A percentile compares a stretch with the other conserved stretches of the same genome.
Evolutionary conservation across 1,284 basidiomycete genomes (phyloP).

Genomic region (Apiotrichum brassicae): DNA sequence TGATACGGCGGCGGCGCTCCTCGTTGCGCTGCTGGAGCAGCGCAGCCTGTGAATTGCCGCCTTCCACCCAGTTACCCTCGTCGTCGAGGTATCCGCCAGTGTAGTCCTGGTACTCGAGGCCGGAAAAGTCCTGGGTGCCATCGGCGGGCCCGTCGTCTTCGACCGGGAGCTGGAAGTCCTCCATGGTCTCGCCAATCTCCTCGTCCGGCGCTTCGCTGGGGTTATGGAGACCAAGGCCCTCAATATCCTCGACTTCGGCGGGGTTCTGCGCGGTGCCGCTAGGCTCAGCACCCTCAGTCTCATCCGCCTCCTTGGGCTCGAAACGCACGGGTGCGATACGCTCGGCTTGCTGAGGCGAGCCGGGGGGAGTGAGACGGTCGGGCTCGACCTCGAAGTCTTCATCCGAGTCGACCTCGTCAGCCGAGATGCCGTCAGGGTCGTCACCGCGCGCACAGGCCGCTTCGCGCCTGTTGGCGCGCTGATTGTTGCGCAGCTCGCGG

Average conservation of each 20-base stretch:
- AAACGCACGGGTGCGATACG: constrained; percentile 14
- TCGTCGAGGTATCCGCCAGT: constrained; percentile 17
- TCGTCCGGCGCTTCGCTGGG: constrained; percentile 18
- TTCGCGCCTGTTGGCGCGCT: constrained; percentile 24
- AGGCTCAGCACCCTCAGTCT: background rate
- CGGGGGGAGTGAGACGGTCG: constrained; percentile 37
- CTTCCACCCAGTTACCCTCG: constrained; percentile 17
- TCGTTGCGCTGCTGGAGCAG: constrained; percentile 17
- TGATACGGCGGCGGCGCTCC: constrained; percentile 19
- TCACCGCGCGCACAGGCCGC: constrained; percentile 16
- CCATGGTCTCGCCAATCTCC: constrained; percentile 14
- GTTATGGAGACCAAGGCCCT: constrained; percentile 21
- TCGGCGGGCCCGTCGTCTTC: constrained; percentile 6
- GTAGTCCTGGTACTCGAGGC: constrained; percentile 10
- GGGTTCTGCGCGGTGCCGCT: constrained; percentile 2
- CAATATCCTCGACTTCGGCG: constrained; percentile 22
- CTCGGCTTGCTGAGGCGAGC: constrained; percentile 18
- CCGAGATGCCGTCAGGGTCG: constrained; percentile 22
- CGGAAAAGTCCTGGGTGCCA: constrained; percentile 8
- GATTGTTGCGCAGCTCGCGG: constrained; percentile 23
- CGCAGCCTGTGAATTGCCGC: background rate
- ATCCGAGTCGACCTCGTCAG: constrained; percentile 35
- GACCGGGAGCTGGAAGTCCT: constrained; percentile 17
- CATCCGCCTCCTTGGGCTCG: background rate
- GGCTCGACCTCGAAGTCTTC: constrained; percentile 35